These are phyloP conservation scores for Sphagnum contortum DNA, from an alignment of 225 moss, liverwort and hornwort genomes.

Conservation along the genomic window DNA sequence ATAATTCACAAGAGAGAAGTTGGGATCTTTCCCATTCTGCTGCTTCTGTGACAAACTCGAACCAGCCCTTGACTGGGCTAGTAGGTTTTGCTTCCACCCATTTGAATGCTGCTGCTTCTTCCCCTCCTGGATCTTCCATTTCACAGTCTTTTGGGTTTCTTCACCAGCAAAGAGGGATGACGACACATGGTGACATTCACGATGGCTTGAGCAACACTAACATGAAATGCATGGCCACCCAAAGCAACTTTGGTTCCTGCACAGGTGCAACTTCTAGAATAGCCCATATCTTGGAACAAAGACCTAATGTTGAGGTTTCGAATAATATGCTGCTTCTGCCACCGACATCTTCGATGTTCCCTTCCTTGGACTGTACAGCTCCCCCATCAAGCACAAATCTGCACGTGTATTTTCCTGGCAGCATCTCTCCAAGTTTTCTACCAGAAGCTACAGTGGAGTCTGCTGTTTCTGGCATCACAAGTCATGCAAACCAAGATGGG, in stretches of 20 bases:
- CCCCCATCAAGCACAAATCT: slow-evolving; percentile 3
- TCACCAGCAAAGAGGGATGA: too few species aligned
- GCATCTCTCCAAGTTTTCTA: slow-evolving; percentile 5
- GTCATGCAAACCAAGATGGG: slow-evolving; percentile 1
- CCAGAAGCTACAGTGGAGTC: slow-evolving; percentile 7
- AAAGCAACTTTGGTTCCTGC: too few species aligned
- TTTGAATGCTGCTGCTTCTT: too few species aligned
- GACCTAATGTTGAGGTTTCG: neutral
- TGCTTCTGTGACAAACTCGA: neutral
- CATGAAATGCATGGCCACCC: too few species aligned
- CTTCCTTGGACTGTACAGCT: neutral
- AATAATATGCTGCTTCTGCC: too few species aligned
- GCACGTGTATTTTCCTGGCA: slow-evolving; percentile 11
- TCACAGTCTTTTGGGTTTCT: too few species aligned
- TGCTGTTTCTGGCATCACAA: slow-evolving; percentile 6
- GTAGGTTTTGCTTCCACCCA: neutral
- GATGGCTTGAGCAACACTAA: too few species aligned
- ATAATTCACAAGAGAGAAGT: slow-evolving; percentile 1
- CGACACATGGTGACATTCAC: too few species aligned
- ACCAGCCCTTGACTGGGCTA: neutral
- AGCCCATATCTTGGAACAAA: neutral
- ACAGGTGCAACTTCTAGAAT: too few species aligned
- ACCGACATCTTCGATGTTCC: neutral
- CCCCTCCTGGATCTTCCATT: too few species aligned
- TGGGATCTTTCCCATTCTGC: slow-evolving; percentile 5